phyloP scores from a whole-genome alignment of 305 asterid species.

The Fraxinus xanthoxyloides region DNA sequence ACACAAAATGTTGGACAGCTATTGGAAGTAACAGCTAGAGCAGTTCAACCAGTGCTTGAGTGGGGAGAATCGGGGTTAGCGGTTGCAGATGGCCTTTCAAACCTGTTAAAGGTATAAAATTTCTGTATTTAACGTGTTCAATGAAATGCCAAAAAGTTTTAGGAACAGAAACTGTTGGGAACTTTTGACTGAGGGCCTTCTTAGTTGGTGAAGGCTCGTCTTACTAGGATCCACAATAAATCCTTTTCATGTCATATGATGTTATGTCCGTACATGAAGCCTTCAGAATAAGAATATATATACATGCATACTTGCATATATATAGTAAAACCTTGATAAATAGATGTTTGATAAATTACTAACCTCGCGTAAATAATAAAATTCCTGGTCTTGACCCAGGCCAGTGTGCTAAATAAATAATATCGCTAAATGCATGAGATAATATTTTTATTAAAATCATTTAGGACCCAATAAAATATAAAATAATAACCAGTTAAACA shows the following conservation, averaged over 20 bases:
- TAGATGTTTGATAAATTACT: not conserved
- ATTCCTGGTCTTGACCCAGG: not conserved
- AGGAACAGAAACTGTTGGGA: not conserved
- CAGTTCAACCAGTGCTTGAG: conserved; percentile 56
- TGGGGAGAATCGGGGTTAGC: conserved; percentile 65
- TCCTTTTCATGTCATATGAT: not conserved
- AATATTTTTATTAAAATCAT: not conserved
- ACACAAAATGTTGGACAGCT: conserved; percentile 31
- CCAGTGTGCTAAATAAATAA: not conserved
- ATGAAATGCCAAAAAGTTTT: not conserved
- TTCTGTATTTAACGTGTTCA: not conserved
- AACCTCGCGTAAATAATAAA: not conserved
- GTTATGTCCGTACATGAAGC: not conserved
- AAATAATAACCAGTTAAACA: no score
- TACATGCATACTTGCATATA: not conserved
- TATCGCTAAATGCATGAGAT: not conserved
- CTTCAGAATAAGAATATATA: not conserved
- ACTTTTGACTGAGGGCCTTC: not conserved
- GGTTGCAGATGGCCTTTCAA: conserved; percentile 57
- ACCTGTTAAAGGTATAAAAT: conserved; percentile 52
- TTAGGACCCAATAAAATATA: not conserved
- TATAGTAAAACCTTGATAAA: not conserved
- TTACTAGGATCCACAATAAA: not conserved
- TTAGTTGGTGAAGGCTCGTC: not conserved
- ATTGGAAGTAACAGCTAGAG: conserved; percentile 65